A percentile compares a stretch with the other conserved stretches of the same genome.
These are phyloP conservation scores for Penicillium cinerascens DNA, from an alignment of 495 filamentous ascomycete species.

Conservation along the genomic window DNA sequence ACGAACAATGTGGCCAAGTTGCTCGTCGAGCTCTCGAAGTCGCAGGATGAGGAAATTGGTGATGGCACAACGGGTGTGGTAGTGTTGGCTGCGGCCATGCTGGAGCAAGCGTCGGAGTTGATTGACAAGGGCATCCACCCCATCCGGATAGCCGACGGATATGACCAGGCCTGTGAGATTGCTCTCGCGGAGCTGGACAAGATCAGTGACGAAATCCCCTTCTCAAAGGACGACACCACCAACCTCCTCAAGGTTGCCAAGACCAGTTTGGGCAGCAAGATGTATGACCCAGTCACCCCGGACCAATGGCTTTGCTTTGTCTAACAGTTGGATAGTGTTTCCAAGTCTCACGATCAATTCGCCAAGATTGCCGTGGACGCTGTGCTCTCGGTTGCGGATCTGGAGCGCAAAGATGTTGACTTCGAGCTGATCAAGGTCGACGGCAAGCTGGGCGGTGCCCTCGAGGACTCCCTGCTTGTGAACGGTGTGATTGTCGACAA, in stretches of 20 bases:
- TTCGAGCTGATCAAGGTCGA: slow-evolving; percentile 99
- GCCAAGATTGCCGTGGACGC: slow-evolving; percentile 96
- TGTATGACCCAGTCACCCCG: slow-evolving; percentile 41
- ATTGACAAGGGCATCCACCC: slow-evolving; percentile 99
- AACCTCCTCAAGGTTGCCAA: slow-evolving; percentile 92
- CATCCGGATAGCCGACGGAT: slow-evolving; percentile 96
- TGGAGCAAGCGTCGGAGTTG: slow-evolving; percentile 96
- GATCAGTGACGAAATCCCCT: slow-evolving; percentile 88
- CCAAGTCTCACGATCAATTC: slow-evolving; percentile 97
- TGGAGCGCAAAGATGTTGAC: slow-evolving; percentile 95
- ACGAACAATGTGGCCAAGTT: slow-evolving; percentile 97
- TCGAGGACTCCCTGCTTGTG: slow-evolving; percentile 93
- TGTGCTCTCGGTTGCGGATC: slow-evolving; percentile 91
- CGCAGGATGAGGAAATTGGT: slow-evolving; percentile 98
- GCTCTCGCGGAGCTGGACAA: slow-evolving; percentile 86
- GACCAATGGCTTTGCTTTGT: neutral
- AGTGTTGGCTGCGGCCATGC: slow-evolving; percentile 87
- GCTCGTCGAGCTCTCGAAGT: slow-evolving; percentile 96
- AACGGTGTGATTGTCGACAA: slow-evolving; percentile 99
- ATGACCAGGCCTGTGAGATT: slow-evolving; percentile 95
- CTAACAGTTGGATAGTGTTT: slow-evolving; percentile 58
- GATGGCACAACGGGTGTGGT: slow-evolving; percentile 98
- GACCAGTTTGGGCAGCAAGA: slow-evolving; percentile 97
- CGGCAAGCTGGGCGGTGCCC: slow-evolving; percentile 90
- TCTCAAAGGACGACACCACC: slow-evolving; percentile 67